These are phyloP conservation scores for Echeveria elegans DNA, from an alignment of 164 flowering plant species.

Conservation along the genomic window DNA sequence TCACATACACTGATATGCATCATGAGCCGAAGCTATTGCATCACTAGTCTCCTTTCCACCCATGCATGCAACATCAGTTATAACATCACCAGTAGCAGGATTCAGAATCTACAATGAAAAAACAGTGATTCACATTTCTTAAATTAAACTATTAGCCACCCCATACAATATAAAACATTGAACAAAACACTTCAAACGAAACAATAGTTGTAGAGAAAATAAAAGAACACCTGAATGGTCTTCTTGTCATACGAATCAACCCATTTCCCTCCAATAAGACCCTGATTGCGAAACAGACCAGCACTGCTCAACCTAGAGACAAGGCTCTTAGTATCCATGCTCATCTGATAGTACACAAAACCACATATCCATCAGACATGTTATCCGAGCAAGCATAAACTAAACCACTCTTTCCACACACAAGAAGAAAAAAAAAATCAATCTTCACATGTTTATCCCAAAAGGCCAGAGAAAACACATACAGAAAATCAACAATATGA, in stretches of 20 bases:
- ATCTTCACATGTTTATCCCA: not conserved
- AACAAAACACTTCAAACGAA: too few relatives aligned
- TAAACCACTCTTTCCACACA: too few relatives aligned
- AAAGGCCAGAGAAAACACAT: not conserved
- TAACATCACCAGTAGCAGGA: constrained; percentile 84
- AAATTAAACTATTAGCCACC: not conserved
- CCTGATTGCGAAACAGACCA: constrained; percentile 57
- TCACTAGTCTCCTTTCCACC: constrained; percentile 77
- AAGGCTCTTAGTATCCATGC: constrained; percentile 37
- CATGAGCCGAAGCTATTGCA: constrained; percentile 81
- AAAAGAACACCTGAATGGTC: constrained; percentile 55
- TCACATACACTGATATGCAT: constrained; percentile 58
- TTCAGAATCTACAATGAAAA: constrained; percentile 56
- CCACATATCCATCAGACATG: too few relatives aligned
- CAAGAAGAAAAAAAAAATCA: not conserved
- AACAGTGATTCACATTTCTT: not conserved
- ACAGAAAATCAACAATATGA: not conserved
- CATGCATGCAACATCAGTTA: constrained; percentile 79
- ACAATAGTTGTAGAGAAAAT: too few relatives aligned
- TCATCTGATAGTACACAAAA: constrained; percentile 59
- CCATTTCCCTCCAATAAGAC: constrained; percentile 90
- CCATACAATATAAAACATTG: not conserved
- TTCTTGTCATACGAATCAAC: constrained; percentile 68
- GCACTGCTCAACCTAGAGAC: constrained; percentile 33
- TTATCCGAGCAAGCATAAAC: too few relatives aligned